These are phyloP conservation scores for Ceratobasidium sp. DNA, from an alignment of 1,284 basidiomycete genomes.

Conservation along the genomic window DNA sequence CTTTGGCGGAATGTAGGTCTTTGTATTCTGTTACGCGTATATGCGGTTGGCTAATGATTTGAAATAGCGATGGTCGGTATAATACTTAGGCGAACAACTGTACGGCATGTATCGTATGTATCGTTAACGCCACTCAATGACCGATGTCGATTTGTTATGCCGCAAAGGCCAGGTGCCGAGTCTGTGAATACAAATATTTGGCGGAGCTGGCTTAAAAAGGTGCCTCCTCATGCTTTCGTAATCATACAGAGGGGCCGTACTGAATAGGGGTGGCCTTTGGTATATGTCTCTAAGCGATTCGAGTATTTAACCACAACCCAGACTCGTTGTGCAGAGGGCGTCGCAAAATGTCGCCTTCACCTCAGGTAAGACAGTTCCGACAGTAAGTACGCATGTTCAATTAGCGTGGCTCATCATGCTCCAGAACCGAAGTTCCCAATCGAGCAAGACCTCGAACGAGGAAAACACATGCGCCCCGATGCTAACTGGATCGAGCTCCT, in stretches of 20 bases:
- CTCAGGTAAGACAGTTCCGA: not conserved
- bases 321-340: not conserved
- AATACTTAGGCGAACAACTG: not conserved
- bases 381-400: not conserved
- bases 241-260: not conserved
- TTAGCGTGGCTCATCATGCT: not conserved
- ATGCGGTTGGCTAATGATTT: not conserved
- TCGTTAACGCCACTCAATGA: not conserved
- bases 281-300: not conserved
- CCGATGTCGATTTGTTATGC: not conserved
- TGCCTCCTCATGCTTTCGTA: not conserved
- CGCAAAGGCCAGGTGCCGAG: not conserved
- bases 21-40: too few relatives aligned
- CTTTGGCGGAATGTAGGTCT: not conserved
- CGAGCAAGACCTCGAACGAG: not conserved
- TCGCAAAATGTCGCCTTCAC: not conserved
- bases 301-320: not conserved
- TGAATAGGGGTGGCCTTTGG: constrained; percentile 7
- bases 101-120: not conserved
- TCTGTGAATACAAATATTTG: not conserved
- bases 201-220: constrained; percentile 12
- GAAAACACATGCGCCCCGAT: not conserved
- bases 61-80: constrained; percentile 14
- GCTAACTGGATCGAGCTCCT: constrained; percentile 2
- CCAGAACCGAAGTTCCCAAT: not conserved